These are phyloP conservation scores for Sugiyamaella xylanicola DNA, from an alignment of 1,139 yeast genomes.

Conservation along the genomic window DNA sequence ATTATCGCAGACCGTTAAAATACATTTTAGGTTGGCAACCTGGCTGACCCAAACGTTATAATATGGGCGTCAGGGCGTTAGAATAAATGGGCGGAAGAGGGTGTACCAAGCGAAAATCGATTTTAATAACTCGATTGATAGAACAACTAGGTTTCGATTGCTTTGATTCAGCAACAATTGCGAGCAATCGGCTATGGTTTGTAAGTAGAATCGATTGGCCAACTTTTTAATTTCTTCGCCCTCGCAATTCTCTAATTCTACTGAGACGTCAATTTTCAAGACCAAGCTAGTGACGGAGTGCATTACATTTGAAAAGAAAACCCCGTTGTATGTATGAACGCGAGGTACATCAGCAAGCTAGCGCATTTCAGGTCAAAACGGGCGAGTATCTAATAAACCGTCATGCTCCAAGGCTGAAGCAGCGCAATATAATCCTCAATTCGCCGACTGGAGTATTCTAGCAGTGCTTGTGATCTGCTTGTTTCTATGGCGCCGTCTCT, in stretches of 20 bases:
- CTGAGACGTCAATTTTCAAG: too few relatives aligned
- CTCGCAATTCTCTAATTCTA: too few relatives aligned
- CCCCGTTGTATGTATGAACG: background rate
- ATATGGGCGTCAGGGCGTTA: conserved; percentile 1
- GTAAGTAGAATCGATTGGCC: background rate
- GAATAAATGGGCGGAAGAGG: background rate
- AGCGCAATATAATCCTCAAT: too few relatives aligned
- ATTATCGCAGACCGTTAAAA: background rate
- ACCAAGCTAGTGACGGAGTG: too few relatives aligned
- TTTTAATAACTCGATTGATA: too few relatives aligned
- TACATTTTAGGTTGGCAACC: background rate
- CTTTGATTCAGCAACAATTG: too few relatives aligned
- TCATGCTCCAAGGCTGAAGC: too few relatives aligned
- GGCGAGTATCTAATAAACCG: background rate
- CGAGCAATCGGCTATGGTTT: background rate
- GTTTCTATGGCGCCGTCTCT: background rate
- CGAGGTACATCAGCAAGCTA: background rate
- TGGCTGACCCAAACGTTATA: background rate
- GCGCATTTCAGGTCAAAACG: background rate
- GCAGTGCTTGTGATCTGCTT: background rate
- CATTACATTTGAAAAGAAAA: background rate
- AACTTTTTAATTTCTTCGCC: background rate
- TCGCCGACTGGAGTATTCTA: background rate
- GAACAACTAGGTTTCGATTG: too few relatives aligned
- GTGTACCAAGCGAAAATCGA: too few relatives aligned